Conservation (phyloP, 495 filamentous ascomycete genomes). For the Neurospora sublineolata region DNA sequence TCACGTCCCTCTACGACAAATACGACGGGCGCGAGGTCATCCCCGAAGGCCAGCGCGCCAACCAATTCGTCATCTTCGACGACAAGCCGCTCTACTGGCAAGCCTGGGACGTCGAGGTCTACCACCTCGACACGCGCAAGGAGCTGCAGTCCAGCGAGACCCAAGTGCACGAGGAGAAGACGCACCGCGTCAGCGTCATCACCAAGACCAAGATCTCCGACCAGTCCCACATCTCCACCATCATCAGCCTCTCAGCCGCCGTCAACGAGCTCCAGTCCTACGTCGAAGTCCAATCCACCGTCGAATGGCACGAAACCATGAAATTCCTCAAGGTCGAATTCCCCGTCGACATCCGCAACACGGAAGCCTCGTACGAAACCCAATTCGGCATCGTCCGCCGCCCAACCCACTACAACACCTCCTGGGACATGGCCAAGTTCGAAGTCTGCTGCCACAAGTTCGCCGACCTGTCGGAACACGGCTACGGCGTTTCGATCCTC, state of each 20-base stretch:
- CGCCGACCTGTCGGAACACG: constrained; percentile 88
- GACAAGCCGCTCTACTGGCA: constrained; percentile 99
- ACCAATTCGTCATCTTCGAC: constrained; percentile 90
- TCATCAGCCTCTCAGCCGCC: constrained; percentile 64
- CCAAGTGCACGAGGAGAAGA: constrained; percentile 57
- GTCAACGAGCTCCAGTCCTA: constrained; percentile 51
- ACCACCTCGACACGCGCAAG: constrained; percentile 76
- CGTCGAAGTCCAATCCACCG: constrained; percentile 68
- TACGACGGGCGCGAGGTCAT: constrained; percentile 62
- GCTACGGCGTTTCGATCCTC: constrained; percentile 84
- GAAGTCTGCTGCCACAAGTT: constrained; percentile 97
- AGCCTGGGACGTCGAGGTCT: constrained; percentile 97
- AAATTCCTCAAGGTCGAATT: constrained; percentile 99
- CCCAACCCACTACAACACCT: constrained; percentile 92
- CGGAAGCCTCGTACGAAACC: constrained; percentile 90
- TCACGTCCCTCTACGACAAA: constrained; percentile 74
- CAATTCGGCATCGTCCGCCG: constrained; percentile 81
- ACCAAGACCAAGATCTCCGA: constrained; percentile 81
- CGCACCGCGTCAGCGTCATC: constrained; percentile 64
- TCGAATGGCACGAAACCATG: constrained; percentile 91
- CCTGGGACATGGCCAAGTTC: constrained; percentile 99
- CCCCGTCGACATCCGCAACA: constrained; percentile 83
- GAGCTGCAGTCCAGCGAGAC: constrained; percentile 56
- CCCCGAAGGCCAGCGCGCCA: constrained; percentile 66
- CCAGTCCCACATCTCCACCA: constrained; percentile 75